Base-by-base conservation (phyloP, 371 early-diverging fungal species). In the Mucor lusitanicus region DNA sequence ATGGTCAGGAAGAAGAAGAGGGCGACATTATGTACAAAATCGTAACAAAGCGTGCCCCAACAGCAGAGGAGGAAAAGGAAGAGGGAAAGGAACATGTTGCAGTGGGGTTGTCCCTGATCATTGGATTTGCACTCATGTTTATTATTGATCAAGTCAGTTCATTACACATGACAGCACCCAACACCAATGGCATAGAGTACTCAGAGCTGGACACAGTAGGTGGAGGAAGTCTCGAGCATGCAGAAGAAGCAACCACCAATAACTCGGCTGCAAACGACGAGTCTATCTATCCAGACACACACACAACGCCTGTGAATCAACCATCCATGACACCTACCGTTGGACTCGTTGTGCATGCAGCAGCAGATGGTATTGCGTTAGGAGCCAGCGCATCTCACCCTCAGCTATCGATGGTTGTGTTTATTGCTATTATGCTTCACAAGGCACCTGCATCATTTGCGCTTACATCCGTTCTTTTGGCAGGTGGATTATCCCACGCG, bases 401-500 rank as follows among this genome's bases (percentile, higher is more conserved):
- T 6, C 81, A 87, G 11, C 78, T 97, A 3, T 94, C 92, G 21
- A 79, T 95, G 60, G 89, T 96, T 8, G 93, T 98, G 6, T 98
- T 97, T 69, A 65, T 96, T 30, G 98, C 98, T n/a, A 93, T 98
- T 65, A 90, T 97, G 87, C 85, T 98, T 32, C 98, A 98, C 87
- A 98, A 98, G 76, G 97, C 95, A 2, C 97, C 98, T 3, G 89
- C 95, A 2, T 94, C 97, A 0, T 95, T 98, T 81, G 97, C 95
- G 0, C 84, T 97, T 11, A 85, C 92, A 13, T 93, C 95, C 2
- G 90, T 93, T 15, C 80, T 97, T 27, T 78, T 97, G 63, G 85
- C 86, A 63, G 90, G 87, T 57, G 93, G 95, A 11, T 77, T 86
- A 65, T 78, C 89, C 1, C 78, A 90, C 39, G 75, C 85, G 11